Conservation (phyloP, 164 flowering plant species). For the Warburgia ugandensis region DNA sequence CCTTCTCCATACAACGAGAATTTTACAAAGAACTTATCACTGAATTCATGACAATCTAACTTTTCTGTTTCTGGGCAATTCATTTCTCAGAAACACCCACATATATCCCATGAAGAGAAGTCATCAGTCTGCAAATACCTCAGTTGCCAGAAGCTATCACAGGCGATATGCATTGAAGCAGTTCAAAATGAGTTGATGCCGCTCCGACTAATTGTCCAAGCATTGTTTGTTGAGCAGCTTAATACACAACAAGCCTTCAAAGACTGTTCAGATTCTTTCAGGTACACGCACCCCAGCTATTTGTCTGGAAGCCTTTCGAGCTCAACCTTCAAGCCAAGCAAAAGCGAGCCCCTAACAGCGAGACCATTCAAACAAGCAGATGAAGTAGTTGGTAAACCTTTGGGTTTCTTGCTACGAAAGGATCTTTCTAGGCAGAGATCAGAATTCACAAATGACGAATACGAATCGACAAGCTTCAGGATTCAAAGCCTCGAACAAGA, state of each 20-base stretch:
- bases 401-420: constrained; percentile 47
- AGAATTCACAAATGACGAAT: constrained; percentile 45
- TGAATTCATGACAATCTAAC: too few relatives aligned
- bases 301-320: constrained; percentile 59
- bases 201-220: constrained; percentile 78
- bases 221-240: constrained; percentile 76
- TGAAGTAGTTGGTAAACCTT: constrained; percentile 24
- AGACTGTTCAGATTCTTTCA: constrained; percentile 81
- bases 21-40: too few relatives aligned
- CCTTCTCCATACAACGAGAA: neutral
- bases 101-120: constrained; percentile 67
- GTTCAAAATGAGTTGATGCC: constrained; percentile 96
- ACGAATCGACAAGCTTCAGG: constrained; percentile 86
- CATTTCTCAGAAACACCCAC: constrained; percentile 49
- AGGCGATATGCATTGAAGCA: constrained; percentile 69
- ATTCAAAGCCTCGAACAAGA: constrained; percentile 84
- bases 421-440: constrained; percentile 27
- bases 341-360: constrained; percentile 35
- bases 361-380: constrained; percentile 35
- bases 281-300: constrained; percentile 43
- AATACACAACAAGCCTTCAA: constrained; percentile 81
- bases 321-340: constrained; percentile 41
- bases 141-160: constrained; percentile 81
- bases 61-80: constrained; percentile 1
- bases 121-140: constrained; percentile 67